phyloP scores from a whole-genome alignment of 108 stramenopile species.

The Pseudonitzschia multiseries region DNA sequence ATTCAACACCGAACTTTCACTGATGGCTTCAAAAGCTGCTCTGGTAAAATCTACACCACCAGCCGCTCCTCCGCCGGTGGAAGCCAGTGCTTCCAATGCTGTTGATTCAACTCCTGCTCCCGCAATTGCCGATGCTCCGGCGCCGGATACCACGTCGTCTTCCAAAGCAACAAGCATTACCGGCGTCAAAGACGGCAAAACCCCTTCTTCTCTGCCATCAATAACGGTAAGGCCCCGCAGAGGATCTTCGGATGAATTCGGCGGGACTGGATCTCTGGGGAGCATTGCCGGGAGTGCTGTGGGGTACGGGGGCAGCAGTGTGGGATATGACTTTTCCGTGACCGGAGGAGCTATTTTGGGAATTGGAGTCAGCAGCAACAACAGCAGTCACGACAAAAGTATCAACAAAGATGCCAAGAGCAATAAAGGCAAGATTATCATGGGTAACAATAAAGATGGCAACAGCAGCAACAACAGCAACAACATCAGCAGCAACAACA shows the following conservation, averaged over 20 bases:
- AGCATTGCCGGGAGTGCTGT: conserved; percentile 30
- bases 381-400: background rate
- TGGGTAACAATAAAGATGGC: background rate
- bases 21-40: conserved; percentile 9
- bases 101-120: background rate
- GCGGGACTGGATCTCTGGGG: conserved; percentile 23
- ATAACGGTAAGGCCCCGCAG: conserved; percentile 10
- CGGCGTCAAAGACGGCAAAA: background rate
- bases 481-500: background rate
- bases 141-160: conserved; percentile 5
- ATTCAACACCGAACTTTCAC: background rate
- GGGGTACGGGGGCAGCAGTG: conserved; percentile 12
- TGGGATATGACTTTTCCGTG: background rate
- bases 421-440: background rate
- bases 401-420: background rate
- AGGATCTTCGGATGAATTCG: conserved; percentile 29
- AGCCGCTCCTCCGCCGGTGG: background rate
- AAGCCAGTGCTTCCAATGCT: background rate
- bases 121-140: background rate
- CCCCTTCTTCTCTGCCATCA: background rate
- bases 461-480: too few relatives aligned
- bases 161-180: conserved; percentile 12
- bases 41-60: conserved; percentile 5
- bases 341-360: background rate
- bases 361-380: background rate